Evolutionary conservation across 495 filamentous ascomycete species (phyloP).

Genomic region (Aspergillus hancockii): DNA sequence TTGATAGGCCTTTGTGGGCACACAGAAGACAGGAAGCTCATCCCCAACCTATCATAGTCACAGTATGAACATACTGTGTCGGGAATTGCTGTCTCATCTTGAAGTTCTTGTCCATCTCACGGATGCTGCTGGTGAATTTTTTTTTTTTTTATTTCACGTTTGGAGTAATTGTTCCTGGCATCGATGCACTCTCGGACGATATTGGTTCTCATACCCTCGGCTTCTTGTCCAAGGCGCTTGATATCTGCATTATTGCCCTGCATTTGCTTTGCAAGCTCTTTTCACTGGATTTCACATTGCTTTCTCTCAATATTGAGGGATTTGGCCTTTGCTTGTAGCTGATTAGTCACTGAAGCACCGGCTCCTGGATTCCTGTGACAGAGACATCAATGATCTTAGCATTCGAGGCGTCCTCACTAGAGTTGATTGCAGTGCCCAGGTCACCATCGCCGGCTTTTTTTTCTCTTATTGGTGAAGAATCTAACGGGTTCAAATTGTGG

Average conservation of each 20-base stretch:
- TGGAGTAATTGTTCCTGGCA: constrained; percentile 55
- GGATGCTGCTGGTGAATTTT: constrained; percentile 60
- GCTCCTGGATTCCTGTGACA: too few relatives aligned
- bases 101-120: constrained; percentile 53
- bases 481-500: too few relatives aligned
- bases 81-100: constrained; percentile 31
- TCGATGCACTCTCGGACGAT: constrained; percentile 43
- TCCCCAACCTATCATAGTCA: constrained; percentile 57
- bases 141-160: constrained; percentile 52
- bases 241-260: background rate
- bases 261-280: background rate
- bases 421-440: too few relatives aligned
- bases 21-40: constrained; percentile 61
- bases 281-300: constrained; percentile 22
- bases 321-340: background rate
- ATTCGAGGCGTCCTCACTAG: too few relatives aligned
- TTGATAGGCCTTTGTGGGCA: constrained; percentile 59
- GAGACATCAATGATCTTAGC: too few relatives aligned
- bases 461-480: too few relatives aligned
- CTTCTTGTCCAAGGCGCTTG: background rate
- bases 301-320: constrained; percentile 33
- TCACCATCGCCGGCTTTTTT: too few relatives aligned
- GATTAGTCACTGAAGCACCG: background rate
- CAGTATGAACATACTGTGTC: constrained; percentile 40
- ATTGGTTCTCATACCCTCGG: background rate